These are phyloP conservation scores for Camelina sativa DNA, from an alignment of 345 rosid species.

Conservation along the genomic window DNA sequence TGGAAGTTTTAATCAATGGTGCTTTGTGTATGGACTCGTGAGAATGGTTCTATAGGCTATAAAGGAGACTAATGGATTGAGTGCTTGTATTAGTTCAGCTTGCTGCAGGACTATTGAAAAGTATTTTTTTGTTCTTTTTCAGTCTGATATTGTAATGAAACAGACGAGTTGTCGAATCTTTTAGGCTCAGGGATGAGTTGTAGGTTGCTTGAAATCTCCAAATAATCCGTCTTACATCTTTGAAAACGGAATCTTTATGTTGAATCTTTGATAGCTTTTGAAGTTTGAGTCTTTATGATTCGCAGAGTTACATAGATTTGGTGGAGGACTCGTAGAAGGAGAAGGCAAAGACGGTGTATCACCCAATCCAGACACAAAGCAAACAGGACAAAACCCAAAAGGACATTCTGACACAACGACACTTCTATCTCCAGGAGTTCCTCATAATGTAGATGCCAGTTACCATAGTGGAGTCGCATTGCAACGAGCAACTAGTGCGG, in stretches of 20 bases:
- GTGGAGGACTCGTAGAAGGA: constrained; percentile 73
- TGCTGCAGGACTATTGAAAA: neutral
- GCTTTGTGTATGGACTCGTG: constrained; percentile 12
- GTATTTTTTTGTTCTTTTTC: neutral
- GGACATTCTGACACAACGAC: constrained; percentile 54
- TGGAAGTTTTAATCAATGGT: neutral
- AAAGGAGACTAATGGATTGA: neutral
- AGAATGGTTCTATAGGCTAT: neutral
- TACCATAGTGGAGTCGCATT: constrained; percentile 66
- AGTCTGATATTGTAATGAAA: neutral
- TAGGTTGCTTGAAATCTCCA: constrained; percentile 1
- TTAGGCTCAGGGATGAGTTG: constrained; percentile 4
- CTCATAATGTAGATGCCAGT: constrained; percentile 59
- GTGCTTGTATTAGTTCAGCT: neutral
- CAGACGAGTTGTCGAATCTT: neutral
- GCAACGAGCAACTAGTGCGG: constrained; percentile 70
- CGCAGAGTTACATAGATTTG: constrained; percentile 87
- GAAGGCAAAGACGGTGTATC: constrained; percentile 65
- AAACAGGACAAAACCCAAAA: constrained; percentile 63
- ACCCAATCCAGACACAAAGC: constrained; percentile 62
- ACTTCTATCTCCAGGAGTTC: constrained; percentile 52
- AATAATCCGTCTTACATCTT: neutral
- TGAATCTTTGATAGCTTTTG: neutral
- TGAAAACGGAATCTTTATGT: neutral
- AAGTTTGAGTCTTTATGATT: constrained; percentile 24